Evolutionary conservation across 768 basidiomycete species (phyloP), one percentile per base, ranked within the genome.

Genomic region (Wakefieldia striispora): DNA sequence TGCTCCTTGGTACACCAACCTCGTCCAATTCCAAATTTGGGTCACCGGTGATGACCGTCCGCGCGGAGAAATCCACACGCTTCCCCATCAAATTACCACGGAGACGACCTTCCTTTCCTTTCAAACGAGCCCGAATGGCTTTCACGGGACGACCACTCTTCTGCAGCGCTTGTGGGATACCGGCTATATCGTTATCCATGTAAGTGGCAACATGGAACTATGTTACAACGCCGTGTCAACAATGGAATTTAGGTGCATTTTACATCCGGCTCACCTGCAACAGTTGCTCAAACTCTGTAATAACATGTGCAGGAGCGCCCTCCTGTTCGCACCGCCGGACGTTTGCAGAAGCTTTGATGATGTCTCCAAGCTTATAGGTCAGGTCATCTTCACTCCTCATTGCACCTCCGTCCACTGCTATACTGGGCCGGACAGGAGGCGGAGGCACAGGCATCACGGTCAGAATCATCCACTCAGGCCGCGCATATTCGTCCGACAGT

Each of bases 121-220:
- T 99, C 47, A 99, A 79, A 38, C 97, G 87, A 6, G 95, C 94
- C 50, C 97, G 92, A 61, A 99, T 97, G 31, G 97, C 95, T 70
- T 99, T 99, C 51, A 99, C 89, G 23, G 97, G 95, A 50, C 97
- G 83, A 26, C 97, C 97, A 36, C 92, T 95, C 70, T 98, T 98
- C 63, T 98, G 97, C 57, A 95, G 72, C 2, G 97, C 94, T 63
- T 97, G 95, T 1, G 97, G 97, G 31, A 97, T 91, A 39, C 97
- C 97, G 29, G 97, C 94, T 50, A 98, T 95, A 64, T 98, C 95
- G 64, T 99, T 99, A 65, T 99, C 97, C 95, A 99, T 99, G 66
- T 98, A 99, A 0, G 97, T 98, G 3, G 97, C 97, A 52, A 97
- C 94, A 64, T 99, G 97, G 67, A 95, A 99, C 92, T 97, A 35